Evolutionary conservation across 495 filamentous ascomycete genomes (phyloP).

Genomic region (Lophiotrema nucula): DNA sequence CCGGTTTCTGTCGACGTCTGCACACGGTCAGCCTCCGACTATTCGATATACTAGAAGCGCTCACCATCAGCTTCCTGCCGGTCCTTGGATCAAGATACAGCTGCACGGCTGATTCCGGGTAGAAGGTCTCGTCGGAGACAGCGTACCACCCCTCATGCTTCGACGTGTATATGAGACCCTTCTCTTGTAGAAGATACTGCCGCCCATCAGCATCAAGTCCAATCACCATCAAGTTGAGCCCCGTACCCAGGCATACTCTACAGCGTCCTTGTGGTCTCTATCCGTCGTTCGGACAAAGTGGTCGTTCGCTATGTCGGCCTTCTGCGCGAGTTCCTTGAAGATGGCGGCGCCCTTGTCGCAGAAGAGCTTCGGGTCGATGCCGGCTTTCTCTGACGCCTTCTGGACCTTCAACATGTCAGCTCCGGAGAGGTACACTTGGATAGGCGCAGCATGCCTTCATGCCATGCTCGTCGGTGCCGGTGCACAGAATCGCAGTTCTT

Average conservation of each 20-base stretch:
- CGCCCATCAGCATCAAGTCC: slow-evolving; percentile 15
- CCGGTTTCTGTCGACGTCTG: slow-evolving; percentile 78
- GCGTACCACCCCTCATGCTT: slow-evolving; percentile 97
- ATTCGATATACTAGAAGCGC: neutral
- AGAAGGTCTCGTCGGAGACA: slow-evolving; percentile 94
- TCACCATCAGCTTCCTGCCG: slow-evolving; percentile 73
- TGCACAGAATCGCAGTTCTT: slow-evolving; percentile 69
- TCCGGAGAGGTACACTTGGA: neutral
- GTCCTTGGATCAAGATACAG: slow-evolving; percentile 74
- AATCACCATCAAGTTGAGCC: neutral
- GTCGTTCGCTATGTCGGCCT: slow-evolving; percentile 68
- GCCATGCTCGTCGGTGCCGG: slow-evolving; percentile 97
- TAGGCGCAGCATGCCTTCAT: slow-evolving; percentile 79
- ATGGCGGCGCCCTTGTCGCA: slow-evolving; percentile 63
- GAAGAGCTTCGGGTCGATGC: slow-evolving; percentile 60
- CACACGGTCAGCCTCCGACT: neutral
- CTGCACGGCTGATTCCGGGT: slow-evolving; percentile 72
- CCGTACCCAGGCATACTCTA: slow-evolving; percentile 84
- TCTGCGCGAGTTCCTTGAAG: slow-evolving; percentile 66
- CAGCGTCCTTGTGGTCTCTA: slow-evolving; percentile 73
- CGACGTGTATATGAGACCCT: slow-evolving; percentile 76
- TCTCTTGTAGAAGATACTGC: slow-evolving; percentile 64
- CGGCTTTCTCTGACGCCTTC: slow-evolving; percentile 68
- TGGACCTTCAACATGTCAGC: slow-evolving; percentile 60
- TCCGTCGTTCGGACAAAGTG: slow-evolving; percentile 92